phyloP scores from a whole-genome alignment of 2,329 filamentous ascomycete genomes.

The Rhinocladiella similis region DNA sequence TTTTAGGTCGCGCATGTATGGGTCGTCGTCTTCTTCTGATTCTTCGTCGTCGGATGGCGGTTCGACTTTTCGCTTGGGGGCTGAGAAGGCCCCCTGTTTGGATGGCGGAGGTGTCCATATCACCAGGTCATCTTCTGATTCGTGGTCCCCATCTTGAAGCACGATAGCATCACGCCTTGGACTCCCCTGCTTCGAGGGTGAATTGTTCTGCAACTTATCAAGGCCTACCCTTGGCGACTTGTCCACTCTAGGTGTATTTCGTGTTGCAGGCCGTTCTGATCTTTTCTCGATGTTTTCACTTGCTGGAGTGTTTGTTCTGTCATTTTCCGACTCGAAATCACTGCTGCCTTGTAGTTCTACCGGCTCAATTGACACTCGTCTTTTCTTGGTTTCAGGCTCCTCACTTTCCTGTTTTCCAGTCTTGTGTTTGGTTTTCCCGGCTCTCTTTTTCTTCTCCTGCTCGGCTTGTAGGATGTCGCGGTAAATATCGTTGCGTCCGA shows the following conservation, averaged over 20 bases:
- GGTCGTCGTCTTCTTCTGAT: conserved; percentile 34
- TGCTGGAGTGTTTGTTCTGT: background rate
- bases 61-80: background rate
- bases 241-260: conserved; percentile 19
- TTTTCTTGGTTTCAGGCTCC: conserved; percentile 34
- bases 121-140: conserved; percentile 19
- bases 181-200: background rate
- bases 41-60: conserved; percentile 18
- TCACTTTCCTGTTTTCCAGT: conserved; percentile 17
- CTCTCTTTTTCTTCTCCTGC: conserved; percentile 35
- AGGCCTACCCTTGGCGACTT: conserved; percentile 5
- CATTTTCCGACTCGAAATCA: background rate
- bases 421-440: conserved; percentile 32
- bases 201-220: background rate
- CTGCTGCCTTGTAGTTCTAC: conserved; percentile 35
- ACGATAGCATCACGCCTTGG: conserved; percentile 1
- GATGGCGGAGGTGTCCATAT: conserved; percentile 4
- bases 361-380: conserved; percentile 30
- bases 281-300: background rate
- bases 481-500: conserved; percentile 50
- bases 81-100: background rate
- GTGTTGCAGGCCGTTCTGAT: conserved; percentile 9
- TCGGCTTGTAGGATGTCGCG: conserved; percentile 46
- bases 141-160: conserved; percentile 13
- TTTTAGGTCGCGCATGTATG: conserved; percentile 44